Base-by-base conservation (phyloP, 2,329 filamentous ascomycete genomes). In the Exophiala sp. region DNA sequence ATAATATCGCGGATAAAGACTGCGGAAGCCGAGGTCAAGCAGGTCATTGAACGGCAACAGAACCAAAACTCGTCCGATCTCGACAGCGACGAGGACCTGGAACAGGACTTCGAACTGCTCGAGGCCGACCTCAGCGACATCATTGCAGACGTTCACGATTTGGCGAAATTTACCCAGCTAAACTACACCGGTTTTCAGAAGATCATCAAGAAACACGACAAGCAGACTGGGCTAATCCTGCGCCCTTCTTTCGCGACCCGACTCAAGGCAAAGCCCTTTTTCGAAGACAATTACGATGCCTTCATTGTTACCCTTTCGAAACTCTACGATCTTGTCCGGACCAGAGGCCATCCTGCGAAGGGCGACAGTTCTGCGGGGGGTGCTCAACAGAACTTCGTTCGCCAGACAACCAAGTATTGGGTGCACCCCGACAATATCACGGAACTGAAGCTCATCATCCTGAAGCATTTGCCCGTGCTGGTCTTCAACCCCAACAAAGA, bases 141-240 rank as follows among this genome's bases (percentile, higher is more conserved):
- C 64, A 98, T 98, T 66, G 93, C 93, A 61, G 91, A 98, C 65
- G 93, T 98, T 18, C 91, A 98, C 70, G 93, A 98, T 64, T 78
- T 98, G 53, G 90, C 93, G 68, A 97, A 97, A 72, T 98, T 95
- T 67, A 94, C 95, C 5, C 91, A 96, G 73, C 74, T 98, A 65
- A 98, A 98, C 72, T 98, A 98, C 66, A 97, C 91, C 0, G 93
- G 93, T 3, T 98, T 98, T 68, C 94, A 96, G 75, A 98, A 98
- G 77, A 98, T 98, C 58, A 95, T 98, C 70, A 98, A 98, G 78
- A 98, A 98, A 77, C 93, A 98, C 69, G 93, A 96, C 86, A 98
- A 98, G 88, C 78, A 86, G 75, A 98, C 93, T 0, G 79, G 82
- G 53, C 95, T 91, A 89, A 83, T 93, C 64, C 80, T 98, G 27